Percentiles rank a stretch among this genome's conserved stretches.
phyloP scores from a whole-genome alignment of 2,329 filamentous ascomycete species.

The Aspergillus awamori region DNA sequence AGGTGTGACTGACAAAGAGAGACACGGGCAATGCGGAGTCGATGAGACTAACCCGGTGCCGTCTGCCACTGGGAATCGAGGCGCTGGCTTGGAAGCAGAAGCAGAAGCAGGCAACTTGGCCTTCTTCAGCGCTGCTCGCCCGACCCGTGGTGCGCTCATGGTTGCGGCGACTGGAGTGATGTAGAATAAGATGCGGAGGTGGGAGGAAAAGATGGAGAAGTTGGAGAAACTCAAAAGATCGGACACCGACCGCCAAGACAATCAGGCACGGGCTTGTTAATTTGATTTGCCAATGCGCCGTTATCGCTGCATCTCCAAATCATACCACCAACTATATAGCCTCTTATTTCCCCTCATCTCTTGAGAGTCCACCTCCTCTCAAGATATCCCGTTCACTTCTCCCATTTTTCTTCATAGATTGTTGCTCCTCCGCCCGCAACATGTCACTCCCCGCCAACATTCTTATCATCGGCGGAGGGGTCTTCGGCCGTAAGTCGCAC shows the following conservation, averaged over 20 bases:
- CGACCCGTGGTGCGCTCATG: conserved; percentile 33
- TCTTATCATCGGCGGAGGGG: conserved; percentile 47
- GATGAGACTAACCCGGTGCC: conserved; percentile 25
- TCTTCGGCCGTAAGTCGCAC: conserved; percentile 45
- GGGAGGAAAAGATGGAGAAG: neutral
- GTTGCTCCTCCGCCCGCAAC: neutral
- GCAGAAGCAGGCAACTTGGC: conserved; percentile 25
- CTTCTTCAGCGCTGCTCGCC: conserved; percentile 26
- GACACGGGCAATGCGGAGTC: neutral
- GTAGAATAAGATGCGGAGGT: neutral
- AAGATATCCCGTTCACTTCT: neutral
- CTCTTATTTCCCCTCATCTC: neutral
- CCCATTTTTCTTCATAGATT: no score
- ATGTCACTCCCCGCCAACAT: conserved; percentile 42
- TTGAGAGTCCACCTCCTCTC: neutral
- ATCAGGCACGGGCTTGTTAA: neutral
- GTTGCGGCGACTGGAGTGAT: conserved; percentile 1
- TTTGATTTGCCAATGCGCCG: neutral
- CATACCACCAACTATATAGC: neutral
- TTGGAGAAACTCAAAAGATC: neutral
- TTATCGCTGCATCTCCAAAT: neutral
- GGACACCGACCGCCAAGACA: conserved; percentile 6
- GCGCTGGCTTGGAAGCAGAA: conserved; percentile 5
- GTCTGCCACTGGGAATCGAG: neutral
- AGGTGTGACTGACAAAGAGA: neutral